Conservation (phyloP, 768 basidiomycete species). For the Punctularia strigosozonata region DNA sequence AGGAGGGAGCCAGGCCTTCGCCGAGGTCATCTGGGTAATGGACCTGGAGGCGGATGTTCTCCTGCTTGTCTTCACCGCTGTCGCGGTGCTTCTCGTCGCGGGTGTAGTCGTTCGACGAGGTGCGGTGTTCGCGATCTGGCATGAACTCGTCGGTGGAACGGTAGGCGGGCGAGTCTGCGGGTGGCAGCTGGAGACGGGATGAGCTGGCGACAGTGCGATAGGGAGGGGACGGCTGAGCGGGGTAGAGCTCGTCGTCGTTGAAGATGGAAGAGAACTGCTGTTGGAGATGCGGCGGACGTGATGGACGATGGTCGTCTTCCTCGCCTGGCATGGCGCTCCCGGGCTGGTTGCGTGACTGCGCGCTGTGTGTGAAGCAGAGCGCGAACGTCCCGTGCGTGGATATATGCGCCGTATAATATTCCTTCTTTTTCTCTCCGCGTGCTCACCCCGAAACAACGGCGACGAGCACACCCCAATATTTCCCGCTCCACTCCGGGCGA, state of each 20-base stretch:
- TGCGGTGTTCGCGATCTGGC: conserved; percentile 9
- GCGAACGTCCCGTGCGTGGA: too few relatives aligned
- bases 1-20: conserved; percentile 12
- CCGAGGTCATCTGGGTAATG: conserved; percentile 40
- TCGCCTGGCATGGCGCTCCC: background rate
- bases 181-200: conserved; percentile 18
- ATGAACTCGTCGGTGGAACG: conserved; percentile 13
- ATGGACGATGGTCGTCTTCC: conserved; percentile 7
- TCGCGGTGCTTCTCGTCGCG: conserved; percentile 12
- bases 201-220: conserved; percentile 23
- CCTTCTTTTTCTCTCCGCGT: background rate
- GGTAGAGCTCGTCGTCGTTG: conserved; percentile 10
- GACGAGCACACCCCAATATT: background rate
- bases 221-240: conserved; percentile 24
- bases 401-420: too few relatives aligned
- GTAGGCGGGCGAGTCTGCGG: conserved; percentile 14
- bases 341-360: background rate
- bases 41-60: conserved; percentile 27
- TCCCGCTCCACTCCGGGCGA: too few relatives aligned
- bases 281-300: conserved; percentile 3
- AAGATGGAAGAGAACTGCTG: conserved; percentile 9
- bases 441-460: background rate
- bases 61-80: conserved; percentile 10
- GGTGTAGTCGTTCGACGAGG: conserved; percentile 7
- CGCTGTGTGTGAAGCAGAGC: too few relatives aligned